A percentile compares a stretch with the other conserved stretches of the same genome.
These are phyloP conservation scores for Tylopilus intermedius DNA, from an alignment of 768 basidiomycete species.

Conservation along the genomic window DNA sequence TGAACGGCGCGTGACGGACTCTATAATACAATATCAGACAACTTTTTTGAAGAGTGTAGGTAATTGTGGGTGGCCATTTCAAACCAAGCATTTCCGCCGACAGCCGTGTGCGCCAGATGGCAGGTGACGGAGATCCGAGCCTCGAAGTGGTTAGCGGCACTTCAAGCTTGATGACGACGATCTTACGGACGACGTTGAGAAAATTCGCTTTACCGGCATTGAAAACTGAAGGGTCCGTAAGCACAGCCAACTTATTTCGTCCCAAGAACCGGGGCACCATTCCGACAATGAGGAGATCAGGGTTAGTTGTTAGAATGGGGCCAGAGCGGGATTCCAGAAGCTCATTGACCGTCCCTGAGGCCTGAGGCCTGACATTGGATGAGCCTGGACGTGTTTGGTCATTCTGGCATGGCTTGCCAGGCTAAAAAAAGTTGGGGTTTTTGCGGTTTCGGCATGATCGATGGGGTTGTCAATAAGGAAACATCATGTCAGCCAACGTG, in stretches of 20 bases:
- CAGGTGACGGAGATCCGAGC: not conserved
- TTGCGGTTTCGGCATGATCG: no score
- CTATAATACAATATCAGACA: not conserved
- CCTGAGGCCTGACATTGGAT: no score
- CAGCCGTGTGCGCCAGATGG: not conserved
- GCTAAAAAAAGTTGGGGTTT: no score
- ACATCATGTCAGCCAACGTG: no score
- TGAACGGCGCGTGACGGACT: not conserved
- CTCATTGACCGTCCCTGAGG: not conserved
- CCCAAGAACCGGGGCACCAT: not conserved
- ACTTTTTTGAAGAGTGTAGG: not conserved
- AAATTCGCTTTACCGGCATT: not conserved
- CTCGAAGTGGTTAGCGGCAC: constrained; percentile 2
- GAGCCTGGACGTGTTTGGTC: not conserved
- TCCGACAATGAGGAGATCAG: not conserved
- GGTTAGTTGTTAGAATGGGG: not conserved
- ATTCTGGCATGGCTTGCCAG: not conserved
- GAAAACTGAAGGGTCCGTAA: not conserved
- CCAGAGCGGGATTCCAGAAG: not conserved
- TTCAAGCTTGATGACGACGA: not conserved
- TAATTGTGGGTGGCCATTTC: not conserved
- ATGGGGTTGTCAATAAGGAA: no score
- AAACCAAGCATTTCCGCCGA: not conserved
- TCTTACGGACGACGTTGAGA: not conserved
- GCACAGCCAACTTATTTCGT: no score